These are phyloP conservation scores for Talaromyces sp. DNA, from an alignment of 2,329 filamentous ascomycete genomes.

Conservation along the genomic window DNA sequence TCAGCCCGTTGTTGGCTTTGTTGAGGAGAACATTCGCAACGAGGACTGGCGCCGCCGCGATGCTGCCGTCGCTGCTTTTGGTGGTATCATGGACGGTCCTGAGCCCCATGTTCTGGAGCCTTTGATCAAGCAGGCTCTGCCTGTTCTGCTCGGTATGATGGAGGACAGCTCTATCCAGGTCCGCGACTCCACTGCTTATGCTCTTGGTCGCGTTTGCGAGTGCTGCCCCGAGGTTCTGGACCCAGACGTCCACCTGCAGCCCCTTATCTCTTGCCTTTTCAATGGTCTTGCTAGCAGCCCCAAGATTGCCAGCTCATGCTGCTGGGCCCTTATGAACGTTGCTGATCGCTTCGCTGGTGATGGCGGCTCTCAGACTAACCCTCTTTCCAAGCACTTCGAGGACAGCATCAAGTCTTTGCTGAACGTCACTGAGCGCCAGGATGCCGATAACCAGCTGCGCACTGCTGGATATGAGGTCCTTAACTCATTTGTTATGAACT, in stretches of 20 bases:
- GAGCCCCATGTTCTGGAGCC: constrained; percentile 90
- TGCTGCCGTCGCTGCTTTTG: constrained; percentile 94
- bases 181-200: constrained; percentile 93
- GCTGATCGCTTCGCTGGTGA: constrained; percentile 94
- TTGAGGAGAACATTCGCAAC: constrained; percentile 84
- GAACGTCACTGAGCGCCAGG: constrained; percentile 77
- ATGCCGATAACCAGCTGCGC: constrained; percentile 84
- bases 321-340: constrained; percentile 98
- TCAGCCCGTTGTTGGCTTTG: constrained; percentile 82
- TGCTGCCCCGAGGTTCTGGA: constrained; percentile 91
- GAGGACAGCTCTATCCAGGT: constrained; percentile 87
- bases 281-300: constrained; percentile 84
- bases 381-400: constrained; percentile 89
- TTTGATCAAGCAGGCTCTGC: constrained; percentile 92
- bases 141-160: constrained; percentile 90
- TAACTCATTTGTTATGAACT: constrained; percentile 89
- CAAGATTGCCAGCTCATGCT: constrained; percentile 98
- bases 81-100: constrained; percentile 97
- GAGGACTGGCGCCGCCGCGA: constrained; percentile 96
- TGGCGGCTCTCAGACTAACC: constrained; percentile 74
- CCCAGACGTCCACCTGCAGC: constrained; percentile 76
- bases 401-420: constrained; percentile 85
- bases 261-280: constrained; percentile 86
- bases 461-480: constrained; percentile 97
- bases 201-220: constrained; percentile 93